These are phyloP conservation scores for Haematococcus lacustris DNA, from an alignment of 139 green algal genomes.

Conservation along the genomic window DNA sequence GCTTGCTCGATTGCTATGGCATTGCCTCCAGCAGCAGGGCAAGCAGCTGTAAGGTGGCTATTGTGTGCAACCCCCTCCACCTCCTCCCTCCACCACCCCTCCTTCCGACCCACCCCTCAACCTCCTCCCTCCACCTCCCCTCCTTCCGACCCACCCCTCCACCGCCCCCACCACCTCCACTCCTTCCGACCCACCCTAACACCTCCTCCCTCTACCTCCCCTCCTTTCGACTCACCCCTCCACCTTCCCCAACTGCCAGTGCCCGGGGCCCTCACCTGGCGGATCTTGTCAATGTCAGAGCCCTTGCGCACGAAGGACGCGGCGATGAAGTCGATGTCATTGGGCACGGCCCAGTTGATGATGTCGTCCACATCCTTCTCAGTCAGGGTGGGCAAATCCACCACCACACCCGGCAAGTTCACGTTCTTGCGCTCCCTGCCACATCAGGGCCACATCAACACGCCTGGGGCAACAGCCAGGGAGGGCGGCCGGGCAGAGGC, in stretches of 20 bases:
- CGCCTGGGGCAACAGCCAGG: neutral
- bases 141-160: too few relatives aligned
- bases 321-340: slow-evolving; percentile 97
- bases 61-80: too few relatives aligned
- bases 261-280: slow-evolving; percentile 29
- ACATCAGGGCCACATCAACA: neutral
- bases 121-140: neutral
- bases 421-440: slow-evolving; percentile 95
- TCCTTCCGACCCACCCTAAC: neutral
- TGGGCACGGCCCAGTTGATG: slow-evolving; percentile 88
- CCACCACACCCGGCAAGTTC: slow-evolving; percentile 93
- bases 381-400: slow-evolving; percentile 95
- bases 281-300: slow-evolving; percentile 83
- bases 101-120: neutral
- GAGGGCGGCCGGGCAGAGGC: neutral
- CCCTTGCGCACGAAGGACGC: slow-evolving; percentile 98
- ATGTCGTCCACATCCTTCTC: slow-evolving; percentile 94
- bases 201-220: neutral
- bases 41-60: too few relatives aligned
- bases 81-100: neutral
- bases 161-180: neutral
- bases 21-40: too few relatives aligned
- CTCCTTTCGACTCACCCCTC: neutral
- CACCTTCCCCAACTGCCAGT: neutral
- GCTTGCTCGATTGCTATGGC: too few relatives aligned